Percentiles rank a stretch among this genome's conserved stretches.
Evolutionary conservation across 805 yeast species (phyloP).

Genomic region (Teunomyces atbi): DNA sequence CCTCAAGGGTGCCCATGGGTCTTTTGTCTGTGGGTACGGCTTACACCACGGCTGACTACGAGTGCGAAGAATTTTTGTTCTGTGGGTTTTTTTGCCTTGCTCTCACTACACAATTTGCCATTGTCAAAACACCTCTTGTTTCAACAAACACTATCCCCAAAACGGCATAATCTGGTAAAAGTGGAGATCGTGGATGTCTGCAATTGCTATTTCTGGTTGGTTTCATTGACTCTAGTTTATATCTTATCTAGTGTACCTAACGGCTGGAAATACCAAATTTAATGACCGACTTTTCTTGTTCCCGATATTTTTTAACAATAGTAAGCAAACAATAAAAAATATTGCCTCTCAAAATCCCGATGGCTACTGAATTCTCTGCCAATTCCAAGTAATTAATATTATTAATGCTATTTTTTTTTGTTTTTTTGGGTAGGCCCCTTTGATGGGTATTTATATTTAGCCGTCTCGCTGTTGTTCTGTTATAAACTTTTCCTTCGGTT

Average conservation of each 20-base stretch:
- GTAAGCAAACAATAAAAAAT: neutral
- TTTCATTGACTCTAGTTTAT: neutral
- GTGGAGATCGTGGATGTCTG: too few species aligned
- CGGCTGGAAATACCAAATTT: neutral
- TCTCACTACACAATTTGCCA: too few species aligned
- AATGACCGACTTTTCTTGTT: conserved; percentile 1
- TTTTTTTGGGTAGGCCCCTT: neutral
- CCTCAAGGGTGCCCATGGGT: too few species aligned
- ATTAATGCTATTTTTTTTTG: neutral
- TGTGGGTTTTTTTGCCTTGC: too few species aligned
- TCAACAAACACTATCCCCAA: too few species aligned
- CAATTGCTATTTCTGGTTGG: neutral
- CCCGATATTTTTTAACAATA: neutral
- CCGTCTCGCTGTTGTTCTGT: neutral
- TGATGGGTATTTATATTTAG: neutral
- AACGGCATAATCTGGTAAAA: too few species aligned
- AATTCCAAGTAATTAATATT: neutral
- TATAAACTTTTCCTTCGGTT: neutral
- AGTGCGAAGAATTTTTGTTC: too few species aligned
- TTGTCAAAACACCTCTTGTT: too few species aligned
- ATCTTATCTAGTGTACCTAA: neutral
- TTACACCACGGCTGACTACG: neutral
- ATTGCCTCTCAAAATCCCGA: neutral
- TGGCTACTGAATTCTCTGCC: neutral
- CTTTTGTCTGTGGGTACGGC: neutral